Evolutionary conservation across 2,329 filamentous ascomycete species (phyloP).

Genomic region (Graphiopsis chlorocephala): DNA sequence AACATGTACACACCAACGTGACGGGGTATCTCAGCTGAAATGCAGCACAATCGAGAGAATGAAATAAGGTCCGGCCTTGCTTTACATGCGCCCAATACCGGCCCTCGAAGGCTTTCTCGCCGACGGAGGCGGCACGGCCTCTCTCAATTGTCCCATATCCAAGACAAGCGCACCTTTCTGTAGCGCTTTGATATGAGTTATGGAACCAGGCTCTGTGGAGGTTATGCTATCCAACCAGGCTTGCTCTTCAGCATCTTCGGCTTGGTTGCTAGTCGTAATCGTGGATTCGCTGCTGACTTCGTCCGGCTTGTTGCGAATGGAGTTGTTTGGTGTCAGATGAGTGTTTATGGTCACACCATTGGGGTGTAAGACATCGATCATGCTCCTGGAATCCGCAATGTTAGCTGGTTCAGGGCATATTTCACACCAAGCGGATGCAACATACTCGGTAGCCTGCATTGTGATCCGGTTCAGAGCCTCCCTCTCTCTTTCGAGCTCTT

Average conservation of each 20-base stretch:
- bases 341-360: slow-evolving; percentile 36
- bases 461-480: slow-evolving; percentile 50
- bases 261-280: slow-evolving; percentile 13
- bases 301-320: slow-evolving; percentile 18
- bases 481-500: slow-evolving; percentile 48
- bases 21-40: slow-evolving; percentile 11
- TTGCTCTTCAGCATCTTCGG: slow-evolving; percentile 27
- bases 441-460: slow-evolving; percentile 48
- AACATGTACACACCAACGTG: slow-evolving; percentile 3
- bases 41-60: slow-evolving; percentile 5
- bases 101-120: slow-evolving; percentile 7
- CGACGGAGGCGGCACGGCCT: slow-evolving; percentile 1
- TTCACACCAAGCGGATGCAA: slow-evolving; percentile 12
- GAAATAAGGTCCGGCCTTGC: background rate
- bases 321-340: slow-evolving; percentile 18
- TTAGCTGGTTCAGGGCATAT: slow-evolving; percentile 18
- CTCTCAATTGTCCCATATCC: slow-evolving; percentile 25
- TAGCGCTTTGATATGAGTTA: slow-evolving; percentile 25
- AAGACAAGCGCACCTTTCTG: slow-evolving; percentile 29
- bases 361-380: slow-evolving; percentile 49
- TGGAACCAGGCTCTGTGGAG: slow-evolving; percentile 23
- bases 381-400: slow-evolving; percentile 37
- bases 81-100: background rate
- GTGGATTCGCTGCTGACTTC: slow-evolving; percentile 6
- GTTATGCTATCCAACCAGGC: slow-evolving; percentile 34